Evolutionary conservation across 1,139 yeast species (phyloP), one percentile per base, ranked within the genome.

Genomic region (Geotrichum europaeum): DNA sequence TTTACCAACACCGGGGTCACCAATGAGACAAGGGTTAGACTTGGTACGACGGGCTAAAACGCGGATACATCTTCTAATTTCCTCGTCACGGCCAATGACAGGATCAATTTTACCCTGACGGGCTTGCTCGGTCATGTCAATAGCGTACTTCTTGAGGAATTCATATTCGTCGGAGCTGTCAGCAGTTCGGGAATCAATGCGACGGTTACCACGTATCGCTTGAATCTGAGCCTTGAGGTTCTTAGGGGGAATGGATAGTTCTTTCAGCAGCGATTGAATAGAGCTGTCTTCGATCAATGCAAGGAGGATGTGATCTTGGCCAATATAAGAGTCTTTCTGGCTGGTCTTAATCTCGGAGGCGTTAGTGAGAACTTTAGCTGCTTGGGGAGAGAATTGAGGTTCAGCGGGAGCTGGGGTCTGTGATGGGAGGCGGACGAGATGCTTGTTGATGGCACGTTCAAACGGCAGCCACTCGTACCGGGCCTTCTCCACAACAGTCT

Each of bases 1-100:
- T 77, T 94, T 94, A 80, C 99, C 99, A 59, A 94, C 97, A 83
- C 99, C 99, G 43, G 99, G 97, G 71, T 94, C 98, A 80, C 99
- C 99, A 70, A 94, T 90, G 66, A 94, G 79, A 67, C 96, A 94
- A 15, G 99, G 96, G 72, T 95, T 95, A 3, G 97, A 91, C 76
- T 94, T 94, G 43, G 96, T 89, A 77, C 99, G 85, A 78, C 99
- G 86, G 20, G 99, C 94, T 65, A 94, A 80, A 4, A 95, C 96
- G 65, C 98, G 83, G 64, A 94, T 92, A 51, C 96, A 91, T 67
- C 98, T 81, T 76, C 99, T 84, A 66, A 95, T 94, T 76, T 94
- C 99, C 74, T 94, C 99, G 74, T 94, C 99, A 77, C 99, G 86
- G 60, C 99, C 99, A 72, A 94, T 95, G 56, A 95, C 99, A 1